These are phyloP conservation scores for Ceratobasidium sp. DNA, from an alignment of 1,284 basidiomycete genomes.

Conservation along the genomic window DNA sequence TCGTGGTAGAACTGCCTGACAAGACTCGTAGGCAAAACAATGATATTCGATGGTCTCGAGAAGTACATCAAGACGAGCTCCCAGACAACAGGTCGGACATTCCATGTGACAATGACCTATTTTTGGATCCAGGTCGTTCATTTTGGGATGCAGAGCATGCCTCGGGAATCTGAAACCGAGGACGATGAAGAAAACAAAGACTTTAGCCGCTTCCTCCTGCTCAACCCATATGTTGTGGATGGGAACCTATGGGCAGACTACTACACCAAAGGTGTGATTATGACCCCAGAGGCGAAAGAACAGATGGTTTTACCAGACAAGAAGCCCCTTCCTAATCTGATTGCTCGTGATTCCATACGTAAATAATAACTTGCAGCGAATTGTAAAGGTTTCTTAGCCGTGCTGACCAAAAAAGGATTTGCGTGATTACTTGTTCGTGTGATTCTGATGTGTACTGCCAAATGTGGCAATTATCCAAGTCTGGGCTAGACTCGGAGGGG, in stretches of 20 bases:
- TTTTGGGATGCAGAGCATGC: constrained; percentile 45
- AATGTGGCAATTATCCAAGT: constrained; percentile 11
- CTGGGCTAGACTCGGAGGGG: not conserved
- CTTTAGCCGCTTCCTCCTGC: constrained; percentile 27
- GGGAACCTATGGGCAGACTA: constrained; percentile 37
- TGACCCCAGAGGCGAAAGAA: constrained; percentile 30
- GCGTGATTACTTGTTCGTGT: constrained; percentile 21
- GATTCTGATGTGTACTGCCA: constrained; percentile 19
- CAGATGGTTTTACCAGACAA: constrained; percentile 40
- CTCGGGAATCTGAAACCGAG: not conserved
- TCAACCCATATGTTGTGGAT: constrained; percentile 35
- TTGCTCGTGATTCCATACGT: constrained; percentile 27
- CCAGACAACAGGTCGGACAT: constrained; percentile 44
- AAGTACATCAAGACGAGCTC: constrained; percentile 44
- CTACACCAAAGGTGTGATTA: constrained; percentile 32
- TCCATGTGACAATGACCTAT: constrained; percentile 47
- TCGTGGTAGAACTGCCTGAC: not conserved
- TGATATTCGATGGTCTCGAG: constrained; percentile 45
- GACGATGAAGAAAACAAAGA: constrained; percentile 21
- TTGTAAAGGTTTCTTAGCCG: not conserved
- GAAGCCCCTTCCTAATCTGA: constrained; percentile 22
- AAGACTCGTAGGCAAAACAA: constrained; percentile 21
- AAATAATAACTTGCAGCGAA: not conserved
- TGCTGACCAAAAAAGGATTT: not conserved
- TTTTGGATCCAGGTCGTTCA: constrained; percentile 48